Percentiles rank a stretch among this genome's conserved stretches.
Conservation (phyloP, 345 rosid species). For the Laguncularia racemosa region DNA sequence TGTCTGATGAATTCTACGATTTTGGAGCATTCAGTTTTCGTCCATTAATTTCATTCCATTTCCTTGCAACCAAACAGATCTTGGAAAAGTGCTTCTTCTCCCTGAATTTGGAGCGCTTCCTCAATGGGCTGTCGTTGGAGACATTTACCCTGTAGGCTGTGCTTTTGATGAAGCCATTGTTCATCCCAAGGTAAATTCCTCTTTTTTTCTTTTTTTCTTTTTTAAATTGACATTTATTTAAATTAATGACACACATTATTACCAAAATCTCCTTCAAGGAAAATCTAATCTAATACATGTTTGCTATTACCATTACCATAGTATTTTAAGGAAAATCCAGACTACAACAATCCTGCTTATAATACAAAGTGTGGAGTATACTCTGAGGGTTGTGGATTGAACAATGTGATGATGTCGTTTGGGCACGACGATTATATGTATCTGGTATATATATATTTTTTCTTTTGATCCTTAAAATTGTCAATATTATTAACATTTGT, state of each 20-base stretch:
- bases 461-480: background rate
- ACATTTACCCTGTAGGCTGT: constrained; percentile 82
- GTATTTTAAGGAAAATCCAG: constrained; percentile 60
- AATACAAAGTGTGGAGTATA: constrained; percentile 49
- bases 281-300: too few relatives aligned
- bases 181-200: constrained; percentile 10
- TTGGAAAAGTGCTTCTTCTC: constrained; percentile 76
- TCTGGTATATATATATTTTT: constrained; percentile 37
- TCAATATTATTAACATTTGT: background rate
- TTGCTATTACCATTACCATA: constrained; percentile 8
- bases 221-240: too few relatives aligned
- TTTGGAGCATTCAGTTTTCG: background rate
- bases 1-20: too few relatives aligned
- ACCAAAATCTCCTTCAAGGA: too few relatives aligned
- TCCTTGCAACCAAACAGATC: constrained; percentile 31
- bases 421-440: constrained; percentile 77
- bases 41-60: background rate
- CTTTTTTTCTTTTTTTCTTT: too few relatives aligned
- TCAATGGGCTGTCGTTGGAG: constrained; percentile 93
- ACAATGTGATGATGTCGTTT: constrained; percentile 58
- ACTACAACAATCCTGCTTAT: constrained; percentile 36
- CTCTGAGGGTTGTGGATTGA: constrained; percentile 46
- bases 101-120: constrained; percentile 75
- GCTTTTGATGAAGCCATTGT: constrained; percentile 67
- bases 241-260: too few relatives aligned